Conservation (phyloP, 2,329 filamentous ascomycete genomes). For the Calonectria pseudoreteaudii region DNA sequence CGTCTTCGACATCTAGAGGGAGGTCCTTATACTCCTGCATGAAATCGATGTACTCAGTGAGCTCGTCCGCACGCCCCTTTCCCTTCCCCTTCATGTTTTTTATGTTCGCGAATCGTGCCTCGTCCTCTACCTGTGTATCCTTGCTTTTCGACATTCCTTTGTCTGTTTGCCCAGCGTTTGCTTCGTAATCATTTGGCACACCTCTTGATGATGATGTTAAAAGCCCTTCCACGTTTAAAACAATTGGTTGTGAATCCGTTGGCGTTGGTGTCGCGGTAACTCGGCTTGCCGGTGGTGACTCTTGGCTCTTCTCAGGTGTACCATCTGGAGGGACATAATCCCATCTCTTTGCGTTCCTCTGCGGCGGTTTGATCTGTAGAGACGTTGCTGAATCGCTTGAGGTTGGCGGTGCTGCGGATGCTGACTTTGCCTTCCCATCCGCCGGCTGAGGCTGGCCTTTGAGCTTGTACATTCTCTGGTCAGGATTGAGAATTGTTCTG, state of each 20-base stretch:
- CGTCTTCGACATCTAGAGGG: constrained; percentile 64
- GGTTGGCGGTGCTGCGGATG: constrained; percentile 8
- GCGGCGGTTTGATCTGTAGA: constrained; percentile 61
- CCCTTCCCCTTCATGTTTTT: neutral
- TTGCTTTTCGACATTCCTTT: neutral
- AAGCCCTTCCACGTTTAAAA: constrained; percentile 35
- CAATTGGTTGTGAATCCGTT: constrained; percentile 42
- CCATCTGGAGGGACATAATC: constrained; percentile 52
- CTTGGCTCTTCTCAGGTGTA: constrained; percentile 52
- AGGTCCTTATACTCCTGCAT: constrained; percentile 71
- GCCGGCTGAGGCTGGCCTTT: constrained; percentile 55
- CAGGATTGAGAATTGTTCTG: constrained; percentile 67
- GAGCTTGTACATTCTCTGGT: constrained; percentile 70
- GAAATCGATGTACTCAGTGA: constrained; percentile 74
- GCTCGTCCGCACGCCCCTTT: constrained; percentile 58
- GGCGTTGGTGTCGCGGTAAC: constrained; percentile 30
- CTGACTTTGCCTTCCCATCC: neutral
- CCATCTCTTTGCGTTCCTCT: constrained; percentile 51
- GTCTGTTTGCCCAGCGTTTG: neutral
- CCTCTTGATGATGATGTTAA: constrained; percentile 12
- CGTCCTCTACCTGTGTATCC: neutral
- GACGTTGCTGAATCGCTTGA: constrained; percentile 49
- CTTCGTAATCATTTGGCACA: neutral
- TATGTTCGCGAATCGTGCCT: neutral
- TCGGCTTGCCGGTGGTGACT: constrained; percentile 43